Evolutionary conservation across 192 early-diverging fungal species (phyloP).

Genomic region (Umbelopsis isabellina): DNA sequence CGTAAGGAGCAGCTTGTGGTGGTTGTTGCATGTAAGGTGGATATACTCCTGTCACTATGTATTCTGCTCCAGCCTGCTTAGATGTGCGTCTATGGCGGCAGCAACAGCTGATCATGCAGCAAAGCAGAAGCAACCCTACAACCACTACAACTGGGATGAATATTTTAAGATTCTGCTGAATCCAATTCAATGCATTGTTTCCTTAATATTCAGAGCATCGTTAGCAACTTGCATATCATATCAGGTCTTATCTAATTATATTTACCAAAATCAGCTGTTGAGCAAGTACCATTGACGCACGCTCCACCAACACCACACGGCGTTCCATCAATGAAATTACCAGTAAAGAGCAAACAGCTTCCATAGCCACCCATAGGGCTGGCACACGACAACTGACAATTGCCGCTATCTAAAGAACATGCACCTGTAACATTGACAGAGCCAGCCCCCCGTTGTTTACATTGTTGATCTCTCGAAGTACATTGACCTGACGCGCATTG

Average conservation of each 20-base stretch:
- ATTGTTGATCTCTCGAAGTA: constrained; percentile 74
- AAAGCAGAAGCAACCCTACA: constrained; percentile 37
- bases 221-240: too few species aligned
- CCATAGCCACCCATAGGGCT: constrained; percentile 45
- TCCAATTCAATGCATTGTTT: constrained; percentile 20
- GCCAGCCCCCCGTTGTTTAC: constrained; percentile 55
- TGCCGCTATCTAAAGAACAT: constrained; percentile 56
- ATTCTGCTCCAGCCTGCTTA: not conserved
- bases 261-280: constrained; percentile 23
- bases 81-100: not conserved
- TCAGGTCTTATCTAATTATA: too few species aligned
- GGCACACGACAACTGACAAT: constrained; percentile 68
- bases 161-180: constrained; percentile 30
- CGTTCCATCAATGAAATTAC: constrained; percentile 70
- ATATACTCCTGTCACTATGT: not conserved
- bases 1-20: not conserved
- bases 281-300: constrained; percentile 59
- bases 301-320: constrained; percentile 67
- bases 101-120: not conserved
- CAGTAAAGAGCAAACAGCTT: constrained; percentile 58
- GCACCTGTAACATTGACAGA: constrained; percentile 52
- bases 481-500: constrained; percentile 74
- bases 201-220: not conserved
- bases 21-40: not conserved
- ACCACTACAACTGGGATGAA: constrained; percentile 40